Evolutionary conservation across 2,329 filamentous ascomycete genomes (phyloP).

Genomic region (Didymosphaeria variabile): DNA sequence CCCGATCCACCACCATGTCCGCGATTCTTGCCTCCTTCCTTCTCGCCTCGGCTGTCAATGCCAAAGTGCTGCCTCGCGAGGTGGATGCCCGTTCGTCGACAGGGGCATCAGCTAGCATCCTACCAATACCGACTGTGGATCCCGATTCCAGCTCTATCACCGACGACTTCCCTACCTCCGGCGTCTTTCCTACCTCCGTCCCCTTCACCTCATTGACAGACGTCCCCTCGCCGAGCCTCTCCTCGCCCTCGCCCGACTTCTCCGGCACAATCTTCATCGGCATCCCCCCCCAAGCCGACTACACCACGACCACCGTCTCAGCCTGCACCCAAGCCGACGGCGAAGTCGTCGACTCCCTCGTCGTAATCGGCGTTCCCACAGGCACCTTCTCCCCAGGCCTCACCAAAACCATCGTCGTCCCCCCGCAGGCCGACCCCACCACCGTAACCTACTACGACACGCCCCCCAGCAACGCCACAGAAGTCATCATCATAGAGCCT

Average conservation of each 20-base stretch:
- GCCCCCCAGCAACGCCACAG: constrained; percentile 13
- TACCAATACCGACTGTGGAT: background rate
- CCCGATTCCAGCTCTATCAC: background rate
- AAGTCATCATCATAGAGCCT: constrained; percentile 14
- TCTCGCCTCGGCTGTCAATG: constrained; percentile 9
- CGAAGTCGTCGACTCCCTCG: constrained; percentile 11
- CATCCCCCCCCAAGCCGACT: constrained; percentile 10
- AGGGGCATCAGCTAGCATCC: background rate
- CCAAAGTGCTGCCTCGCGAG: constrained; percentile 13
- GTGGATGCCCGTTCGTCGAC: background rate
- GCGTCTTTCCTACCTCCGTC: background rate
- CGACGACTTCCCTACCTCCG: background rate
- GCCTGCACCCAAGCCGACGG: constrained; percentile 15
- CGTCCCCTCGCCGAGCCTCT: background rate
- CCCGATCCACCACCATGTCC: background rate
- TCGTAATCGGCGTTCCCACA: constrained; percentile 15
- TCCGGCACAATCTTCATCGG: constrained; percentile 13
- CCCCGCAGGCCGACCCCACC: constrained; percentile 14
- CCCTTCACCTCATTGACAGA: too few species aligned
- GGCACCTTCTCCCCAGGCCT: constrained; percentile 17
- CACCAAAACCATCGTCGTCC: constrained; percentile 17
- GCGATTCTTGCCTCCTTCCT: constrained; percentile 2
- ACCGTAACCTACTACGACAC: constrained; percentile 14
- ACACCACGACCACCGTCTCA: constrained; percentile 16
- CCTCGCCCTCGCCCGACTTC: background rate